Evolutionary conservation across 73 alveolate species (phyloP), one percentile per base, ranked within the genome.

Genomic region (Paramecium sexaurelia): DNA sequence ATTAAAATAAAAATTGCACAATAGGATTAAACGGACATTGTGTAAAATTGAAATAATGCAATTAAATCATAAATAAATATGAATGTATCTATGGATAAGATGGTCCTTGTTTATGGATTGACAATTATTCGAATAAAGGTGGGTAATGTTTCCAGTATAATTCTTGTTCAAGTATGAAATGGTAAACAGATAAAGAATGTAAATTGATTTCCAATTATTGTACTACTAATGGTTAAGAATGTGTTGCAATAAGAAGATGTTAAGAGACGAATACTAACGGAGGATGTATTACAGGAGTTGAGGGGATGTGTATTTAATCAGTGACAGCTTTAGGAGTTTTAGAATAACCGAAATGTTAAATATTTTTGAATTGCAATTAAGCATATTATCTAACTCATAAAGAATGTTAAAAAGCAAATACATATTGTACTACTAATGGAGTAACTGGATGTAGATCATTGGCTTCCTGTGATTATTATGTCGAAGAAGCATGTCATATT

Each of bases 31-130:
- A 61, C 19, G 90, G 39, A 17, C 7, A 22, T 24, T 78, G 90
- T 43, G 51, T 17, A 0, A 3, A 1, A 39, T 37, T 78, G 32
- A 43, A 11, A 39, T 13, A 9, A 3, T 78, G 90, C 22, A 22
- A 26, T 40, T 7, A 22, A 22, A 29, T 29, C n/a, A 17, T 0
- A 7, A 78, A 1, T 40, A 39, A 37, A 26, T 20, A 41, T 17
- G 40, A 26, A 45, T 78, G 90, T 41, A 45, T 78, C 10, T 17
- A 17, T 22, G 90, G 90, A 29, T 22, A 24, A 24, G 90, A 78
- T 78, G 90, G 90, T 4, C 68, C 73, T 6, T 78, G 90, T 78
- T 78, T 78, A 78, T 78, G 71, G 68, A 45, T 78, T 24, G 55
- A 78, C 41, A 78, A 78, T 78, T 61, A 61, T 61, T 11, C 39